Conservation (phyloP, 2,329 filamentous ascomycete genomes). For the Seiridium cupressi region DNA sequence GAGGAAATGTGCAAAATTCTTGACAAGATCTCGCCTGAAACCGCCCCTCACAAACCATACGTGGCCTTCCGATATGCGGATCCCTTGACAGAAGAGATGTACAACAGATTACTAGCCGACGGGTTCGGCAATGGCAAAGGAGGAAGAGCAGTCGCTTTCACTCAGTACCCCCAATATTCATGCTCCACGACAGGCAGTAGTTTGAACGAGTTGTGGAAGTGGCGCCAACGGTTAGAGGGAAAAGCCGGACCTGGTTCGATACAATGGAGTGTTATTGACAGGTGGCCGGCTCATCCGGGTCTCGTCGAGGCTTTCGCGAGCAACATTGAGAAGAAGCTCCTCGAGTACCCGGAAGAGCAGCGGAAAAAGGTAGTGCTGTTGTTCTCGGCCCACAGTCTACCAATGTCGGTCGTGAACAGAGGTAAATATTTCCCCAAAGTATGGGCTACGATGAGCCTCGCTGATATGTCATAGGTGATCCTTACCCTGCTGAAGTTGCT, state of each 20-base stretch:
- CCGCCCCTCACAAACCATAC: constrained; percentile 95
- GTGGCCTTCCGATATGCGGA: constrained; percentile 95
- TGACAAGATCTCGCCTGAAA: constrained; percentile 86
- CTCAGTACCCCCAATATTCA: constrained; percentile 97
- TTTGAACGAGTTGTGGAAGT: constrained; percentile 97
- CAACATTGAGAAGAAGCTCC: constrained; percentile 84
- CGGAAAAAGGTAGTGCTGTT: constrained; percentile 80
- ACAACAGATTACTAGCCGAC: constrained; percentile 76
- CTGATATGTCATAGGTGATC: constrained; percentile 63
- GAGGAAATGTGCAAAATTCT: constrained; percentile 96
- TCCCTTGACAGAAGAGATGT: constrained; percentile 93
- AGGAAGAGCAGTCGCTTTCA: constrained; percentile 94
- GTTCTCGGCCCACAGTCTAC: constrained; percentile 93
- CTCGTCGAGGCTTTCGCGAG: constrained; percentile 88
- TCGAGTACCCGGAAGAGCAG: constrained; percentile 78
- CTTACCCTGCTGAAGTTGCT: constrained; percentile 92
- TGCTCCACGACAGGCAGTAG: constrained; percentile 97
- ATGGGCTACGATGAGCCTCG: not conserved
- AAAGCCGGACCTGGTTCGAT: constrained; percentile 72
- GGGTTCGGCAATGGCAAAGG: constrained; percentile 88
- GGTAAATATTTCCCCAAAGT: constrained; percentile 41
- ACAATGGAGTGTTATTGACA: constrained; percentile 95
- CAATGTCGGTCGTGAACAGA: constrained; percentile 96
- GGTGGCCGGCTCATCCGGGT: constrained; percentile 91
- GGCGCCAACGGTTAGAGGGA: constrained; percentile 83